phyloP scores from a whole-genome alignment of 257 asterid species.

The Solanum corneliomulleri region DNA sequence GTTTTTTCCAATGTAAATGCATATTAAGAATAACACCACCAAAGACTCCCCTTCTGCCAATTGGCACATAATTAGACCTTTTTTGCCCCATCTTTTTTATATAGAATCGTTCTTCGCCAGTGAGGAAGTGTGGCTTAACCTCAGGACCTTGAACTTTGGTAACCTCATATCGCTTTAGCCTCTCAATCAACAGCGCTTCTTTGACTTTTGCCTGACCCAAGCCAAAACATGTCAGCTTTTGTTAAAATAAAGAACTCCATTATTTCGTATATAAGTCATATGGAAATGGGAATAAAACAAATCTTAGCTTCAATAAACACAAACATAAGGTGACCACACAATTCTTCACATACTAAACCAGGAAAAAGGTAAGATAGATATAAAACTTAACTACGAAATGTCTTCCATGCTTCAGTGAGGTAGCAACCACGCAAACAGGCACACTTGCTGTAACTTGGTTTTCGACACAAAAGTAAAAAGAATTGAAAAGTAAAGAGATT shows the following conservation, averaged over 20 bases:
- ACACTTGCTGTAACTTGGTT: not conserved
- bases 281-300: not conserved
- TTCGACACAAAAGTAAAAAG: not conserved
- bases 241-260: not conserved
- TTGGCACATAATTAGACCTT: slow-evolving; percentile 82
- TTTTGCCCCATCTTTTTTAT: slow-evolving; percentile 93
- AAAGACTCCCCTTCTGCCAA: slow-evolving; percentile 84
- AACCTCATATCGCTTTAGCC: slow-evolving; percentile 79
- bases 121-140: slow-evolving; percentile 60
- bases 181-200: slow-evolving; percentile 65
- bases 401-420: not conserved
- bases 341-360: not conserved
- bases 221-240: not conserved
- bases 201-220: slow-evolving; percentile 59
- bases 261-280: not conserved
- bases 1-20: slow-evolving; percentile 99
- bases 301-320: not conserved
- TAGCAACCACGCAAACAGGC: not conserved
- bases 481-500: not conserved
- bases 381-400: not conserved
- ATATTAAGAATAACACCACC: slow-evolving; percentile 96
- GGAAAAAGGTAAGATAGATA: not conserved
- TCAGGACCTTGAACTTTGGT: slow-evolving; percentile 76
- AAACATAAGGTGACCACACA: not conserved
- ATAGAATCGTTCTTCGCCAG: slow-evolving; percentile 80